Percentiles rank a stretch among this genome's conserved stretches.
Conservation (phyloP, 805 yeast species). For the Pichia membranifaciens region DNA sequence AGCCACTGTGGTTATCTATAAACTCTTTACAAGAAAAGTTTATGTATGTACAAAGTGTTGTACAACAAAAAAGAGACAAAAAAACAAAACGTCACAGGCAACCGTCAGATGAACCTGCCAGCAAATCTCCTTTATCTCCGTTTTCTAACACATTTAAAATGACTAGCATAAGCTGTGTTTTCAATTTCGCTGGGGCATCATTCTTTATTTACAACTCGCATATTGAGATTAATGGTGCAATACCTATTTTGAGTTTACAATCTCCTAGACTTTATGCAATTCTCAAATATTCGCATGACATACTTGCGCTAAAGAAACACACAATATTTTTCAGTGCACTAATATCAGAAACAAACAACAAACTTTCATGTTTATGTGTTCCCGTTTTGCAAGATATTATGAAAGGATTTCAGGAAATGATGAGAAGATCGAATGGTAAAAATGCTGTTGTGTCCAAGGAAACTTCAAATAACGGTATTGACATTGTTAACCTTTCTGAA, state of each 20-base stretch:
- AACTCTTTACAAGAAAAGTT: constrained; percentile 28
- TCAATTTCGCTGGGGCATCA: constrained; percentile 66
- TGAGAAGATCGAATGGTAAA: constrained; percentile 34
- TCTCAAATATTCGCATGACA: constrained; percentile 44
- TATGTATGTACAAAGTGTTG: constrained; percentile 13
- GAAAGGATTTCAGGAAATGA: constrained; percentile 42
- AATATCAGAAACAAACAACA: constrained; percentile 68
- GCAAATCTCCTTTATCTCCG: background rate
- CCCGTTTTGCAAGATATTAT: constrained; percentile 65
- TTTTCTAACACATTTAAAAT: background rate
- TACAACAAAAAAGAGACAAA: constrained; percentile 1
- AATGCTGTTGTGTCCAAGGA: background rate
- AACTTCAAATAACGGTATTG: constrained; percentile 17
- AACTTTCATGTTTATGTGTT: constrained; percentile 65
- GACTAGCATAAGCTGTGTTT: constrained; percentile 42
- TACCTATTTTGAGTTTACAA: constrained; percentile 54
- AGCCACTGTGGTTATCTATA: constrained; percentile 43
- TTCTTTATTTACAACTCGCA: constrained; percentile 44
- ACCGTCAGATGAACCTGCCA: background rate
- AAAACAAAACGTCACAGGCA: background rate
- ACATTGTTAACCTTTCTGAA: constrained; percentile 42
- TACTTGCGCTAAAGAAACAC: constrained; percentile 35
- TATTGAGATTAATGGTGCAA: constrained; percentile 33
- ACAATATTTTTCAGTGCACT: constrained; percentile 45
- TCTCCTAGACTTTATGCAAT: constrained; percentile 70